Base-by-base conservation (phyloP, 176 grass and related monocot species). In the Tillandsia leiboldiana region DNA sequence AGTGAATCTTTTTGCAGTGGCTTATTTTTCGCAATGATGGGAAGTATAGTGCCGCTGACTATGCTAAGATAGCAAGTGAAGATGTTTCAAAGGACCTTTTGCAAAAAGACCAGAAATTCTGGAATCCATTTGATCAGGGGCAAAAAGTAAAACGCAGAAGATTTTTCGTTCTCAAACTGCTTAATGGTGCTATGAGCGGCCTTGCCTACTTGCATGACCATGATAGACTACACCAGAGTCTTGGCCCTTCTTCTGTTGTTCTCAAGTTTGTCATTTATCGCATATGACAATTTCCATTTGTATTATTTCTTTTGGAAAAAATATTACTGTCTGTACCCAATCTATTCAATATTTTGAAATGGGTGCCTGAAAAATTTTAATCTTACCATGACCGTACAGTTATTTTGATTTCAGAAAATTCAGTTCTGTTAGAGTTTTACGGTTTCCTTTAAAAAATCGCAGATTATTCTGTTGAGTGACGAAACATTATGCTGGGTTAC, bases 191-290 rank as follows among this genome's bases (percentile, higher is more conserved):
- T 80, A 89, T 96, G 75, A 75, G 68, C 83, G 92, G 88, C 63
- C 84, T 89, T 63, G 81, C 78, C 5, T 71, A 83, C 76, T 89
- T 96, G 88, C 92, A 96, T 61, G 74, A 84, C 51, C 83, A 89
- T 68, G 86, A 92, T 67, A 92, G 83, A 86, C 71, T 96, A 54
- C 92, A 96, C 82, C 88, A 96, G 81, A 96, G 92, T 78, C 76
- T 92, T 73, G 92, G 88, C 33, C 86, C 92, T 72, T 83, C 92
- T 87, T 96, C 92, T 66, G 64, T 96, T 79, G 26, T 89, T 75
- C 76, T 96, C 63, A 96, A 91, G 88, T 96, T 92, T 72, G 69
- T 26, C 26, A 49, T 52, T 2, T 67, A 11, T 67, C n/a, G 12
- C 28, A 18, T 27, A 7, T 79, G 70, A 27, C 22, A 66, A 53